These are phyloP conservation scores for Perilla frutescens DNA, from an alignment of 257 asterid species.

Conservation along the genomic window DNA sequence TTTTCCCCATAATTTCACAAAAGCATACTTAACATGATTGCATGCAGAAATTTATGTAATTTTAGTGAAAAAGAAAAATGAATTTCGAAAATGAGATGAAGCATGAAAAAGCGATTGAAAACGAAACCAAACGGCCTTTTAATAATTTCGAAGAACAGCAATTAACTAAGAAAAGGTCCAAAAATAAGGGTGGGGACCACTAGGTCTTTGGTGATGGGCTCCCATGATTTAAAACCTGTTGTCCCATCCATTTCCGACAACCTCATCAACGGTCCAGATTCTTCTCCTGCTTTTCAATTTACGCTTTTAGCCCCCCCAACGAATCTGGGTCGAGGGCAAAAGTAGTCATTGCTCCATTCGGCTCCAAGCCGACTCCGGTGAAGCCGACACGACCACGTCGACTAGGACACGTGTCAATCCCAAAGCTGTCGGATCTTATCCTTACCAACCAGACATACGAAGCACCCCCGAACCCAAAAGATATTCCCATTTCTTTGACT, in stretches of 20 bases:
- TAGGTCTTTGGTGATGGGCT: neutral
- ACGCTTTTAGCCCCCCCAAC: constrained; percentile 32
- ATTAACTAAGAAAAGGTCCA: constrained; percentile 6
- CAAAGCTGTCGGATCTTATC: constrained; percentile 32
- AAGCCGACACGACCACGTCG: constrained; percentile 19
- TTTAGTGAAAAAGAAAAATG: neutral
- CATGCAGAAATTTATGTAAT: neutral
- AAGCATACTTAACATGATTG: too few relatives aligned
- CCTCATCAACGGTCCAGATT: constrained; percentile 39
- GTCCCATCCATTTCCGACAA: constrained; percentile 47
- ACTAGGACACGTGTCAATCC: constrained; percentile 39
- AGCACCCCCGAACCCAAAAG: neutral
- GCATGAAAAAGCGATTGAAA: constrained; percentile 22
- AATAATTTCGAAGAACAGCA: constrained; percentile 20
- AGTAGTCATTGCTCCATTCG: neutral
- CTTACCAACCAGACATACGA: constrained; percentile 11
- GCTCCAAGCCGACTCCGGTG: constrained; percentile 9
- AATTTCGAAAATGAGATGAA: neutral
- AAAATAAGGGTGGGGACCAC: constrained; percentile 13
- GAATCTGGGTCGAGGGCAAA: constrained; percentile 24
- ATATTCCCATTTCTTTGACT: constrained; percentile 24
- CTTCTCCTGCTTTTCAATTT: neutral
- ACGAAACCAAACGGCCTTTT: constrained; percentile 15
- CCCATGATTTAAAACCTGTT: constrained; percentile 30
- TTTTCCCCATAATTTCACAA: too few relatives aligned